phyloP scores from a whole-genome alignment of 192 early-diverging fungal genomes.

The Funneliformis mosseae region DNA sequence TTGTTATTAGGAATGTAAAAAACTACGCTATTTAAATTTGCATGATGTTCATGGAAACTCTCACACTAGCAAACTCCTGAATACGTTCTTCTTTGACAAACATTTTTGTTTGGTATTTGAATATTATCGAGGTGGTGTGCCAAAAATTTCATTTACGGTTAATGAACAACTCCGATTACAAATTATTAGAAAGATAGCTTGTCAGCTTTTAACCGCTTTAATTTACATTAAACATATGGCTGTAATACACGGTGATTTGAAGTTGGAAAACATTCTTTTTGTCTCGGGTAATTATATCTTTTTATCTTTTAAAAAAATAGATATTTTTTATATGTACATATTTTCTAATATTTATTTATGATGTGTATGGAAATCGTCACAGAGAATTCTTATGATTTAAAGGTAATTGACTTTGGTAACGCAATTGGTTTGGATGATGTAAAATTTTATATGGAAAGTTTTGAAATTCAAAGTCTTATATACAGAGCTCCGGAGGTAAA shows the following conservation, averaged over 20 bases:
- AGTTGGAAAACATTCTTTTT: conserved; percentile 19
- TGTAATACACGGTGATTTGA: conserved; percentile 14
- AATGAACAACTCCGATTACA: conserved; percentile 4
- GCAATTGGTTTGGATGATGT: conserved; percentile 18
- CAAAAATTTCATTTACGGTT: background rate
- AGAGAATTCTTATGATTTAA: background rate
- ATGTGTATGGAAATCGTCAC: background rate
- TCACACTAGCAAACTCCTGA: background rate
- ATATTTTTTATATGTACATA: too few species aligned
- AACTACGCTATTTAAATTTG: conserved; percentile 11
- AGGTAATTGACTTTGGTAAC: conserved; percentile 19
- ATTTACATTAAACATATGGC: conserved; percentile 18
- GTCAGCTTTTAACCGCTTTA: conserved; percentile 19
- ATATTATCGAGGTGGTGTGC: conserved; percentile 5
- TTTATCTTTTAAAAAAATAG: background rate
- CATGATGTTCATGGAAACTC: background rate
- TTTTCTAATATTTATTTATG: background rate
- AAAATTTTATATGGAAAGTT: background rate
- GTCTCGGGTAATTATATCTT: background rate
- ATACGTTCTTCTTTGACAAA: conserved; percentile 11
- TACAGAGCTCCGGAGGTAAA: conserved; percentile 24
- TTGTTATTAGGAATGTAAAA: conserved; percentile 15
- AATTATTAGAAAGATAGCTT: conserved; percentile 2
- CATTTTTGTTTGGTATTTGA: conserved; percentile 27
- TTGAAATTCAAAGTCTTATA: conserved; percentile 16